Evolutionary conservation across 805 yeast genomes (phyloP).

Genomic region (Hanseniaspora clermontiae): DNA sequence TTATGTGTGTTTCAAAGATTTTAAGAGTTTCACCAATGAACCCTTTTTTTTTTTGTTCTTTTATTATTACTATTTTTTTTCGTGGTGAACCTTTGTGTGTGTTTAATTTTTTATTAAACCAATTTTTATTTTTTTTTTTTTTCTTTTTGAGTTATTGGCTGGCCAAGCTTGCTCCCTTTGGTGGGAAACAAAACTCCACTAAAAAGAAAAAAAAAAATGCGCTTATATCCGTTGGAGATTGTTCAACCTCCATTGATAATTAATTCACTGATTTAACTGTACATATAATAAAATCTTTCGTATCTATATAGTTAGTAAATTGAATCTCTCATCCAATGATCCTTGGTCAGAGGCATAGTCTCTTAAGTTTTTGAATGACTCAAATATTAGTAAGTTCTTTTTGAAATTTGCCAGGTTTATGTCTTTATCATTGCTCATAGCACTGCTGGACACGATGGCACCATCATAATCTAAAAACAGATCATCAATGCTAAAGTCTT

Average conservation of each 20-base stretch:
- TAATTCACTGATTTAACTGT: neutral
- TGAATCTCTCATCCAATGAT: slow-evolving; percentile 56
- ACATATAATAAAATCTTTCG: slow-evolving; percentile 22
- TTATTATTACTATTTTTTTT: no score
- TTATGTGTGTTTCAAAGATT: neutral
- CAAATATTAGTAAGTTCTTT: slow-evolving; percentile 17
- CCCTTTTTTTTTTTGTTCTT: neutral
- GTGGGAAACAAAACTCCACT: no score
- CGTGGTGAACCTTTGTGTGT: neutral
- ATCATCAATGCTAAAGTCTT: neutral
- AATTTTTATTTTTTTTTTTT: neutral
- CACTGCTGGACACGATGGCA: neutral
- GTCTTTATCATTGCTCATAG: neutral
- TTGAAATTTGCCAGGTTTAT: slow-evolving; percentile 30
- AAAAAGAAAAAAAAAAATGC: no score
- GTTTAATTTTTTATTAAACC: neutral
- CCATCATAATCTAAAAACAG: slow-evolving; percentile 3
- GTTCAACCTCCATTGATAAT: no score
- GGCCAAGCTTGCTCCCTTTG: no score
- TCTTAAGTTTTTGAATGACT: slow-evolving; percentile 59
- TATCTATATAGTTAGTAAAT: slow-evolving; percentile 22
- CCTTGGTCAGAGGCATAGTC: slow-evolving; percentile 57
- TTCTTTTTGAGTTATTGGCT: neutral
- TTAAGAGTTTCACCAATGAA: neutral
- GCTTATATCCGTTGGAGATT: neutral